phyloP scores from a whole-genome alignment of 2,329 filamentous ascomycete species.

The Aspergillus japonicus region DNA sequence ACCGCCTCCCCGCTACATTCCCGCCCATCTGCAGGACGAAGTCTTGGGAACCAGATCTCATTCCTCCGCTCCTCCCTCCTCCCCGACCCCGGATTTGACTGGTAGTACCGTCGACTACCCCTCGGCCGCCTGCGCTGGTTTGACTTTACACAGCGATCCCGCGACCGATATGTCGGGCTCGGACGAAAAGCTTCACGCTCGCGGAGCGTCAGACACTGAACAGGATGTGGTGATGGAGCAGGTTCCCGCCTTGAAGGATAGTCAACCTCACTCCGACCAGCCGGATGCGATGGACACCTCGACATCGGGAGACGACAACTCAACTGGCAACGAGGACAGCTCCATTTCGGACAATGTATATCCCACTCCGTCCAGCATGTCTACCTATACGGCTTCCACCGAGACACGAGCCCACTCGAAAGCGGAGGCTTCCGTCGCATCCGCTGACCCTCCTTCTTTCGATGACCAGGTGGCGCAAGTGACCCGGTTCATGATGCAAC shows the following conservation, averaged over 20 bases:
- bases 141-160: conserved; percentile 49
- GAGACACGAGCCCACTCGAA: conserved; percentile 29
- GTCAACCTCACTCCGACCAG: conserved; percentile 29
- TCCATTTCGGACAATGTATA: conserved; percentile 36
- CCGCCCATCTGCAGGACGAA: conserved; percentile 57
- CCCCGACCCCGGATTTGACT: conserved; percentile 33
- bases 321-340: conserved; percentile 28
- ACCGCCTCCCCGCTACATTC: conserved; percentile 49
- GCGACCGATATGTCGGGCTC: conserved; percentile 45
- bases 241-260: conserved; percentile 16
- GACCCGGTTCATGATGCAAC: conserved; percentile 54
- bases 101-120: conserved; percentile 42
- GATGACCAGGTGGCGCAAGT: conserved; percentile 76
- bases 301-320: conserved; percentile 27
- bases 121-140: conserved; percentile 53
- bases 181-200: conserved; percentile 29
- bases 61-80: conserved; percentile 38
- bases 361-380: conserved; percentile 40
- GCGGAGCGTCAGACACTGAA: conserved; percentile 33
- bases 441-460: conserved; percentile 45
- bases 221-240: conserved; percentile 27
- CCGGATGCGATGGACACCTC: conserved; percentile 47
- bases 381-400: conserved; percentile 34
- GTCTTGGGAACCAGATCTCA: conserved; percentile 38
- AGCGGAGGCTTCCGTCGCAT: conserved; percentile 20